Evolutionary conservation across 129 eudicot species (phyloP).

Genomic region (Helichrysum umbraculigerum): DNA sequence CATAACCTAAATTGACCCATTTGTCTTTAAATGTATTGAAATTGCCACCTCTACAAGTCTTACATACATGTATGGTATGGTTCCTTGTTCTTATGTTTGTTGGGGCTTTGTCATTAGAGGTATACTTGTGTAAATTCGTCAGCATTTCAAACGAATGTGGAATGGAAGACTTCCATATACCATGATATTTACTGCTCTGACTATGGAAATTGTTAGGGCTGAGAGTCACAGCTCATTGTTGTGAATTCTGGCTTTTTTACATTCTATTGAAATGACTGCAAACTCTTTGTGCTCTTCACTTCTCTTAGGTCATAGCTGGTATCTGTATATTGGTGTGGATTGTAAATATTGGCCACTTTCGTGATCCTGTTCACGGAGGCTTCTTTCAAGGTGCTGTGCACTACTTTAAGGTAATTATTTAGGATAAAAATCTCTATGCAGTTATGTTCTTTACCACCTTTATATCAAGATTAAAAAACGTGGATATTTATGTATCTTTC

Average conservation of each 20-base stretch:
- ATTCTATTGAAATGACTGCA: background rate
- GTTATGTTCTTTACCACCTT: constrained; percentile 3
- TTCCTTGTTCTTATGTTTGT: background rate
- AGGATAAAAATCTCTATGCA: constrained; percentile 10
- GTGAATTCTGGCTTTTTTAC: background rate
- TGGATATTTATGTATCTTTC: background rate
- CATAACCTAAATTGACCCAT: background rate
- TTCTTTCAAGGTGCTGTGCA: constrained; percentile 93
- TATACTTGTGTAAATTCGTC: background rate
- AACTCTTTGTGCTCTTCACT: constrained; percentile 15
- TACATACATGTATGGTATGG: background rate
- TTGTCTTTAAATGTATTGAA: background rate
- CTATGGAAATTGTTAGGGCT: background rate
- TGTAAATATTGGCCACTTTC: constrained; percentile 95
- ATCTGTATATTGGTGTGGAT: constrained; percentile 95
- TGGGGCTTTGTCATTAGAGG: background rate
- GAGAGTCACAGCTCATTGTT: background rate
- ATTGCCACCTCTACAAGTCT: background rate
- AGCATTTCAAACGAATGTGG: background rate
- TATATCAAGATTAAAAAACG: background rate
- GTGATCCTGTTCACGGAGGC: constrained; percentile 98
- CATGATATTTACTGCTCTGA: background rate
- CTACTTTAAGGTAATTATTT: constrained; percentile 80
- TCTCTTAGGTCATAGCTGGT: constrained; percentile 89
- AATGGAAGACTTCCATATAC: background rate